These are phyloP conservation scores for Psilocybe azurescens DNA, from an alignment of 768 basidiomycete genomes.

Conservation along the genomic window DNA sequence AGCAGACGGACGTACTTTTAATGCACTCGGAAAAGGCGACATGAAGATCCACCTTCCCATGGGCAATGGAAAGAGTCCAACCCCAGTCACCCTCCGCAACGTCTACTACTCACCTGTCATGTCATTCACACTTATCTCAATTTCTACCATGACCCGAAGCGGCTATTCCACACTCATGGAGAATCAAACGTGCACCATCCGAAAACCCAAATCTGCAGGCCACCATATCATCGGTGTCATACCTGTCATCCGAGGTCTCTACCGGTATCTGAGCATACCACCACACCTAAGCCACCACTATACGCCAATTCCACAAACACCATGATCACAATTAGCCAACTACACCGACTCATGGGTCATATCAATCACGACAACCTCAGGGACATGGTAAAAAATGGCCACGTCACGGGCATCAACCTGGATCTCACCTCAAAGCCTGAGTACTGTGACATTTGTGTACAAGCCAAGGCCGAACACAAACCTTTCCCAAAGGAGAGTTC, in stretches of 20 bases:
- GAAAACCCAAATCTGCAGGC: slow-evolving; percentile 7
- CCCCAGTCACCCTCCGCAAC: slow-evolving; percentile 23
- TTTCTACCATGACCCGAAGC: slow-evolving; percentile 22
- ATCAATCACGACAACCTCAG: slow-evolving; percentile 31
- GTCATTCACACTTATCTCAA: slow-evolving; percentile 34
- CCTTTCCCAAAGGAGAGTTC: slow-evolving; percentile 35
- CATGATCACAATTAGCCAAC: slow-evolving; percentile 28
- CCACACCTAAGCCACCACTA: not conserved
- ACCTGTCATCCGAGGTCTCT: slow-evolving; percentile 30
- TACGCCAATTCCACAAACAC: slow-evolving; percentile 16
- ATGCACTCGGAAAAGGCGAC: slow-evolving; percentile 33
- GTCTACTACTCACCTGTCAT: slow-evolving; percentile 32
- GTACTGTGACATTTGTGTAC: slow-evolving; percentile 39
- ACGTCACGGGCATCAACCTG: slow-evolving; percentile 36
- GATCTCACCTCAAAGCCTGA: slow-evolving; percentile 24
- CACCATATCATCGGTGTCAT: slow-evolving; percentile 24
- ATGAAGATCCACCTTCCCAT: slow-evolving; percentile 30
- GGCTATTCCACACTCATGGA: slow-evolving; percentile 22
- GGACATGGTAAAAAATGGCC: slow-evolving; percentile 30
- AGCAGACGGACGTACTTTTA: slow-evolving; percentile 33
- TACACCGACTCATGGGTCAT: slow-evolving; percentile 42
- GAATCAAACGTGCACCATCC: slow-evolving; percentile 14
- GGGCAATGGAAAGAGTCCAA: slow-evolving; percentile 23
- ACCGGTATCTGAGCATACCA: slow-evolving; percentile 20
- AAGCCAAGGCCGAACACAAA: slow-evolving; percentile 35